Percentiles rank a stretch among this genome's conserved stretches.
phyloP scores from a whole-genome alignment of 1,284 basidiomycete species.

The Xerocomus minutiporus region DNA sequence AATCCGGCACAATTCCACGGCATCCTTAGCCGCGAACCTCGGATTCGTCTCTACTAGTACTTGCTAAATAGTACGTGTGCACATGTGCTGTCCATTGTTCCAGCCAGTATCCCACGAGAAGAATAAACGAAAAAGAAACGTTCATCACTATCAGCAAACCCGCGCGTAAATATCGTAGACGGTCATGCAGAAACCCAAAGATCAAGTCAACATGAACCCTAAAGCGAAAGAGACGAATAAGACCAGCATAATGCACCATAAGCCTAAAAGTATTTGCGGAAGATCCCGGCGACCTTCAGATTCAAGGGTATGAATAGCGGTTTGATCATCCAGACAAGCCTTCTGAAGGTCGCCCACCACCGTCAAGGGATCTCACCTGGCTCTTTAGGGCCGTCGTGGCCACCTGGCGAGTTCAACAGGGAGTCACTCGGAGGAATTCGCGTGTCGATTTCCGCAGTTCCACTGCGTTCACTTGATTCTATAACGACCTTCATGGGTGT shows the following conservation, averaged over 20 bases:
- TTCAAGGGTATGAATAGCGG: conserved; percentile 43
- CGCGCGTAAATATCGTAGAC: conserved; percentile 15
- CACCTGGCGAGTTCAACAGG: conserved; percentile 10
- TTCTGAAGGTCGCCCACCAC: conserved; percentile 56
- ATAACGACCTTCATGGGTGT: conserved; percentile 6
- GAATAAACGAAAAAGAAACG: conserved; percentile 4
- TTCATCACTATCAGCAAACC: conserved; percentile 3
- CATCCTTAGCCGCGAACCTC: conserved; percentile 30
- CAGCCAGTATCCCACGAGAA: conserved; percentile 19
- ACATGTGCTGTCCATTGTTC: conserved; percentile 14
- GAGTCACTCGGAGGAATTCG: conserved; percentile 5
- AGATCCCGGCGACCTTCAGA: conserved; percentile 58
- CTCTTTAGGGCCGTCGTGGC: conserved; percentile 15
- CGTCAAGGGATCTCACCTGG: conserved; percentile 39
- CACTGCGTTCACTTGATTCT: conserved; percentile 11
- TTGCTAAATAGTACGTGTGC: conserved; percentile 17
- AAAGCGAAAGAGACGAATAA: conserved; percentile 21
- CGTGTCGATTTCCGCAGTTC: neutral
- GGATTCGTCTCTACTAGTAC: neutral
- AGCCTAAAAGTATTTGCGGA: conserved; percentile 41
- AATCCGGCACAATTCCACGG: conserved; percentile 22
- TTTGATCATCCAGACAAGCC: conserved; percentile 43
- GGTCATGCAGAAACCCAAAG: conserved; percentile 16
- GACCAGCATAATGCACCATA: conserved; percentile 12
- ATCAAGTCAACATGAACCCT: conserved; percentile 23